Conservation (phyloP, 306 rosid genomes). For the Quercus wislizeni region DNA sequence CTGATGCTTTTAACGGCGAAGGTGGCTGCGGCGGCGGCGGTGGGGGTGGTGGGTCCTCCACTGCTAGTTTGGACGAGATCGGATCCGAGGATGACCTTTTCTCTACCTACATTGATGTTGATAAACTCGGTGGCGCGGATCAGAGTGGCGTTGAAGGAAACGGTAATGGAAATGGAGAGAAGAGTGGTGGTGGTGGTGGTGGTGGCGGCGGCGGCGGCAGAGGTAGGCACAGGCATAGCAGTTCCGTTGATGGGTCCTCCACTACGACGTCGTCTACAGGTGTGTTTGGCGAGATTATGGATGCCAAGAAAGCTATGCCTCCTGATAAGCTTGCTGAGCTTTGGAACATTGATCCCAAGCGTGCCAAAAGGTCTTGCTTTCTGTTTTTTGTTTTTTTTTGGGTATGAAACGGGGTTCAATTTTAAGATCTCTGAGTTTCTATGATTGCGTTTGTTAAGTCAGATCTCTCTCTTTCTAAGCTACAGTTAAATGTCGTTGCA, state of each 20-base stretch:
- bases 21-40: neutral
- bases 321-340: conserved; percentile 99
- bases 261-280: conserved; percentile 49
- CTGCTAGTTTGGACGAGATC: conserved; percentile 85
- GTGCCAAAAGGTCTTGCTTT: conserved; percentile 83
- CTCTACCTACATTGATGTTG: conserved; percentile 92
- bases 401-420: neutral
- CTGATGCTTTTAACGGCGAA: conserved; percentile 66
- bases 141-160: conserved; percentile 16
- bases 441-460: neutral
- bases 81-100: conserved; percentile 97
- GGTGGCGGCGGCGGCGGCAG: conserved; percentile 17
- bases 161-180: conserved; percentile 46
- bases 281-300: conserved; percentile 89
- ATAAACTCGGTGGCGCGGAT: conserved; percentile 67
- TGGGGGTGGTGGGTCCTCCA: conserved; percentile 54
- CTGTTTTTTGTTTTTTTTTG: neutral
- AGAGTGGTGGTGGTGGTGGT: conserved; percentile 28
- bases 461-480: neutral
- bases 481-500: neutral
- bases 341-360: conserved; percentile 93
- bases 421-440: neutral
- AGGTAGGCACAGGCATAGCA: conserved; percentile 72
- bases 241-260: conserved; percentile 76
- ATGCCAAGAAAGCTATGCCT: conserved; percentile 99